Percentiles rank a stretch among this genome's conserved stretches.
phyloP scores from a whole-genome alignment of 371 early-diverging fungal species.

The Zopfochytrium polystomum region DNA sequence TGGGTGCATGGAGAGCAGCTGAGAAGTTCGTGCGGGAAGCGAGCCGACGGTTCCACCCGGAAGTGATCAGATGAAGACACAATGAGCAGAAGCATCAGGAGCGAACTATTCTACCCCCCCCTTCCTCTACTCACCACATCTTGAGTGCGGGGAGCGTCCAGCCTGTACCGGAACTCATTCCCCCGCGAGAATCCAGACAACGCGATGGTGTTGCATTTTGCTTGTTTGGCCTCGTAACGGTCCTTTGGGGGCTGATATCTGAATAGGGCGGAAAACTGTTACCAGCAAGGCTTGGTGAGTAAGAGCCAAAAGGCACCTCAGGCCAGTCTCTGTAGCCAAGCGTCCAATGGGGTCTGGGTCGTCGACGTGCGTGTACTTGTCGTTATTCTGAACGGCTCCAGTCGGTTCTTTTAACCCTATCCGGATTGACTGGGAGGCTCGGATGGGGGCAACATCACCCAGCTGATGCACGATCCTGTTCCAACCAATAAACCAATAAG shows the following conservation, averaged over 20 bases:
- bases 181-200: constrained; percentile 27
- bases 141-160: neutral
- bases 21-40: neutral
- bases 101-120: neutral
- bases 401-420: constrained; percentile 36
- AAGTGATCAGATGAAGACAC: neutral
- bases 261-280: neutral
- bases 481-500: neutral
- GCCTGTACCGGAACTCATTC: constrained; percentile 12
- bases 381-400: constrained; percentile 41
- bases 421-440: neutral
- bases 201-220: constrained; percentile 15
- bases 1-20: constrained; percentile 23
- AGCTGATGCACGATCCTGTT: constrained; percentile 24
- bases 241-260: constrained; percentile 19
- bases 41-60: neutral
- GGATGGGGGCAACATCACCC: constrained; percentile 13
- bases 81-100: neutral
- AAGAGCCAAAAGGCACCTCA: constrained; percentile 9
- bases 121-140: constrained; percentile 6
- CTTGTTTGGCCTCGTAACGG: neutral
- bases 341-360: constrained; percentile 24
- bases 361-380: constrained; percentile 12
- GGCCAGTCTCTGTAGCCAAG: constrained; percentile 34
- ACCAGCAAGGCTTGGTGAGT: neutral